phyloP scores from a whole-genome alignment of 331 rosid genomes.

The Quercus phellos region DNA sequence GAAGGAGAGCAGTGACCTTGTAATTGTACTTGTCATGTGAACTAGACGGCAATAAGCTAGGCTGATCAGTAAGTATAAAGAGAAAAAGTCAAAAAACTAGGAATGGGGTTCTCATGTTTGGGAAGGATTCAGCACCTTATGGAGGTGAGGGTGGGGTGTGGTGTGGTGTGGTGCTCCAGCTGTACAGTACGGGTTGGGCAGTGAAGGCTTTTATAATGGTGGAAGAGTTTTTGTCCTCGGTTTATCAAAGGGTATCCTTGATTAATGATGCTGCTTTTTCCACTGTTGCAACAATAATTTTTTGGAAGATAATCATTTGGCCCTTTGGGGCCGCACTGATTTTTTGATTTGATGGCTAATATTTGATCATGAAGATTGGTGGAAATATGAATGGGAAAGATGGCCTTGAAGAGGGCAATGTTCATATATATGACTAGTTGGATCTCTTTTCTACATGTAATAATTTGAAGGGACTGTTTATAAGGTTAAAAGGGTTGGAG shows the following conservation, averaged over 20 bases:
- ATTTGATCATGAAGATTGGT: constrained; percentile 17
- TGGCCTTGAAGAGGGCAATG: constrained; percentile 1
- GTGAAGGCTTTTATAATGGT: constrained; percentile 52
- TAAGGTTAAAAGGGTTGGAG: constrained; percentile 17
- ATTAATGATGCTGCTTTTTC: constrained; percentile 47
- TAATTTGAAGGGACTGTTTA: constrained; percentile 15
- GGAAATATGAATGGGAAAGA: neutral
- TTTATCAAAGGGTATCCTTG: constrained; percentile 23
- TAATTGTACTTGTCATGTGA: constrained; percentile 24
- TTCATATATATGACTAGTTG: constrained; percentile 9
- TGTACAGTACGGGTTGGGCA: constrained; percentile 54
- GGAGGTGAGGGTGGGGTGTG: constrained; percentile 12
- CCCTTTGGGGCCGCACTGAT: constrained; percentile 20
- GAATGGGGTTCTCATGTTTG: constrained; percentile 28
- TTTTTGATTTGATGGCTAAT: constrained; percentile 30
- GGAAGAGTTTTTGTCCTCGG: constrained; percentile 38
- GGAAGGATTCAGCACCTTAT: constrained; percentile 34
- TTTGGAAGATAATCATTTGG: constrained; percentile 14
- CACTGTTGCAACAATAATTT: constrained; percentile 20
- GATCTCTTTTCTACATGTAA: constrained; percentile 10
- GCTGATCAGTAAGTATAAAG: neutral
- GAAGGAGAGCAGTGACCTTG: constrained; percentile 32
- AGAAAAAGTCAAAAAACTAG: constrained; percentile 29
- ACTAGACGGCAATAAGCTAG: constrained; percentile 26
- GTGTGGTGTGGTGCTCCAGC: constrained; percentile 48